Conservation (phyloP, 495 filamentous ascomycete genomes). For the Hyaloscypha bicolor region DNA sequence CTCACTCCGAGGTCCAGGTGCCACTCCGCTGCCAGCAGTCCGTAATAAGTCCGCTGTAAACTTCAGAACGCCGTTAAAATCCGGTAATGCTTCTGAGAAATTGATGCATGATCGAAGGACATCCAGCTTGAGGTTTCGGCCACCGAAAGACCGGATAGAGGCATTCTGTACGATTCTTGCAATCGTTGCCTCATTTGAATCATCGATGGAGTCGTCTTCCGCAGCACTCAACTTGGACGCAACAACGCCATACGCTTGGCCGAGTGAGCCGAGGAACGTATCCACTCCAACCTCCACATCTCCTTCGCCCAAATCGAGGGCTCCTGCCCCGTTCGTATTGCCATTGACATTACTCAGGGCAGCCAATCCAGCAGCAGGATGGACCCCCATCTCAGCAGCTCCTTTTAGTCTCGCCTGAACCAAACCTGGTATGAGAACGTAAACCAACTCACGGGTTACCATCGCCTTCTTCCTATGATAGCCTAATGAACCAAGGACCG, state of each 20-base stretch:
- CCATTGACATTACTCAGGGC: slow-evolving; percentile 55
- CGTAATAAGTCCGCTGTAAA: slow-evolving; percentile 84
- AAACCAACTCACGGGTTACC: slow-evolving; percentile 79
- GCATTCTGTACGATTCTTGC: slow-evolving; percentile 55
- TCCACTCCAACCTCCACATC: slow-evolving; percentile 76
- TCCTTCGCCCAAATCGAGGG: slow-evolving; percentile 71
- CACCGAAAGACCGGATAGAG: slow-evolving; percentile 61
- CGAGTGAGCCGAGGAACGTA: slow-evolving; percentile 49
- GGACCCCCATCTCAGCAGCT: slow-evolving; percentile 91
- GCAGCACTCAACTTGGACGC: slow-evolving; percentile 33
- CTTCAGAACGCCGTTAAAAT: slow-evolving; percentile 83
- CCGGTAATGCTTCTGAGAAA: slow-evolving; percentile 89
- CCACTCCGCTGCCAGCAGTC: slow-evolving; percentile 78
- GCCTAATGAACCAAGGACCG: slow-evolving; percentile 73
- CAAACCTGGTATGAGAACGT: slow-evolving; percentile 78
- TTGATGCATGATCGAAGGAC: slow-evolving; percentile 83
- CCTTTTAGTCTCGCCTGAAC: slow-evolving; percentile 92
- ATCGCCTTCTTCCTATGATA: slow-evolving; percentile 85
- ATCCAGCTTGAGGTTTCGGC: slow-evolving; percentile 74
- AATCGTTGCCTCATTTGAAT: slow-evolving; percentile 52
- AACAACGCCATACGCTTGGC: slow-evolving; percentile 53
- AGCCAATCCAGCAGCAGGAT: slow-evolving; percentile 83
- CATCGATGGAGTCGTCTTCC: slow-evolving; percentile 30
- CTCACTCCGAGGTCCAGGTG: slow-evolving; percentile 62
- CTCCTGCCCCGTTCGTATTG: slow-evolving; percentile 54